Evolutionary conservation across 345 rosid species (phyloP), one percentile per base, ranked within the genome.

Genomic region (Bruguiera gymnorhiza): DNA sequence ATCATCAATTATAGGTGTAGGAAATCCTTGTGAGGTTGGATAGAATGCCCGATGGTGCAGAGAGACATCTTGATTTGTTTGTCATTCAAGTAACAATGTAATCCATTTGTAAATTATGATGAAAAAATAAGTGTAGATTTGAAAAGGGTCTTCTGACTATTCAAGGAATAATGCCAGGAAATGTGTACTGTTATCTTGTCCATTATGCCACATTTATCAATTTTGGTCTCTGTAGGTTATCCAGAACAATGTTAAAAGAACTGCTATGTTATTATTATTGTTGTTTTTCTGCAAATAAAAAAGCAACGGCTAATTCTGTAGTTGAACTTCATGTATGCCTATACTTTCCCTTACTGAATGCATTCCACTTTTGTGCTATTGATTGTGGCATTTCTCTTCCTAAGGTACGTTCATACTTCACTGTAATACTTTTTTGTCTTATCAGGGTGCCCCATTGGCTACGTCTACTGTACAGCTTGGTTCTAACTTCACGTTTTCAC

Each of bases 21-120:
- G 86, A 80, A 90, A 89, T 79, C 62, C 92, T 21, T 87, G 70
- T 76, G 91, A 84, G 56, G 98, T 85, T 75, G 81, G 87, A 73
- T 91, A 93, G 75, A 97, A 93, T 76, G 43, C 91, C 97, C 6
- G 94, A 93, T 83, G 96, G 97, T 75, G 91, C 81, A 65, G 97
- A 91, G 81, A 91, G 75, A 78, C 87, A 94, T 78, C 89, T 93
- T 75, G 97, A 89, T 80, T 89, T 94, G 63, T 93, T 93, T 76
- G 78, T 88, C 74, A 75, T 91, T 71, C 98, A 89, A 92, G 98
- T 91, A 80, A 66, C 50, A 51, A 8, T 37, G 51, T 43, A 23
- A 27, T 37, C 57, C 39, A 37, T 24, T 71, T 64, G 1, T 36
- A 20, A 15, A 46, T 58, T n/a, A n/a, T 54, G 59, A 54, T 4